Conservation (phyloP, 1,284 basidiomycete genomes). For the Malassezia sympodialis region DNA sequence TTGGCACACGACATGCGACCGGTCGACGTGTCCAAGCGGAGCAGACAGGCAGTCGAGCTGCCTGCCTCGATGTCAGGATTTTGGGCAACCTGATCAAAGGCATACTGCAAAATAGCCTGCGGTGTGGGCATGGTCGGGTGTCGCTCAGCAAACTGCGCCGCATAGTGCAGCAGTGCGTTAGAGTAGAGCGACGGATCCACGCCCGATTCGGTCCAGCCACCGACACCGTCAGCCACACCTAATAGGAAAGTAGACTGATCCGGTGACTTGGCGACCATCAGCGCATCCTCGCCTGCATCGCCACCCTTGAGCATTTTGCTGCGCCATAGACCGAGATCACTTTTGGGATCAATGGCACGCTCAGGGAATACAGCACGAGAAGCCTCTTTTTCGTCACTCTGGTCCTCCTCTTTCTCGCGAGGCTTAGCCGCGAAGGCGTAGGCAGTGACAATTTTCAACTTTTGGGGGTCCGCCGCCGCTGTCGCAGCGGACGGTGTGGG, state of each 20-base stretch:
- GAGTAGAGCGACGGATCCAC: constrained; percentile 70
- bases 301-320: constrained; percentile 54
- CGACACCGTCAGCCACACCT: constrained; percentile 62
- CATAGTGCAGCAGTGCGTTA: constrained; percentile 60
- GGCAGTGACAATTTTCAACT: constrained; percentile 57
- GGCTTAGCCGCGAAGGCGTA: constrained; percentile 70
- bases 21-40: constrained; percentile 65
- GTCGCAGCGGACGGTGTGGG: neutral
- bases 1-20: constrained; percentile 70
- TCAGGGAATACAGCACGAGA: neutral
- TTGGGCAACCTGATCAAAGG: constrained; percentile 61
- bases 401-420: constrained; percentile 21
- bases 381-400: constrained; percentile 5
- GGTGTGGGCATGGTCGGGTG: constrained; percentile 46
- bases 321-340: constrained; percentile 63
- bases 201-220: constrained; percentile 64
- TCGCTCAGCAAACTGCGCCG: constrained; percentile 3
- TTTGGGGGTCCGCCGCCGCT: constrained; percentile 2
- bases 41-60: constrained; percentile 72
- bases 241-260: constrained; percentile 61
- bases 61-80: constrained; percentile 66
- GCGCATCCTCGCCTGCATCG: constrained; percentile 51
- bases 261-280: constrained; percentile 56
- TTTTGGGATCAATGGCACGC: constrained; percentile 53
- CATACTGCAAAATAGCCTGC: constrained; percentile 58